Evolutionary conservation across 73 alveolate species (phyloP).

Genomic region (Blepharisma japonicum): DNA sequence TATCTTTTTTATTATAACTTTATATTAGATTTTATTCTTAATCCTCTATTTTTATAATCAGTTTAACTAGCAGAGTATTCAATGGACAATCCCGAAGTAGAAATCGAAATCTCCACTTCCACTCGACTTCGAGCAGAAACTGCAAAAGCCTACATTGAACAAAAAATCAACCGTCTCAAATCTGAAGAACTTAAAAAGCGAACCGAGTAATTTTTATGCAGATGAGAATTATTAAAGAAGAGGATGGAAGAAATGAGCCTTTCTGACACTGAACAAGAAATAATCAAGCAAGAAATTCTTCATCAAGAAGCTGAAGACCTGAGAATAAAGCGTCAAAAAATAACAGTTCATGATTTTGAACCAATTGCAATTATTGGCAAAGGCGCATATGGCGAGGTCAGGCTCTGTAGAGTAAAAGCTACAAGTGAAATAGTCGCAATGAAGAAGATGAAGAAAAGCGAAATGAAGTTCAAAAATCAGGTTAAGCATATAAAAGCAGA

Average conservation of each 20-base stretch:
- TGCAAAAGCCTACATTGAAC: conserved; percentile 52
- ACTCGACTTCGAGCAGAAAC: conserved; percentile 42
- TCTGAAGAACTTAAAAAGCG: conserved; percentile 30
- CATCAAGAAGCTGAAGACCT: conserved; percentile 43
- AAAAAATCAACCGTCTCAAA: conserved; percentile 38
- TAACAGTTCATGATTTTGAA: conserved; percentile 43
- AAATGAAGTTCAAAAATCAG: conserved; percentile 64
- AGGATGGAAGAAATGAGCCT: too few relatives aligned
- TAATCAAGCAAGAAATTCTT: conserved; percentile 55
- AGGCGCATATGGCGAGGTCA: conserved; percentile 87
- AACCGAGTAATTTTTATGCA: too few relatives aligned
- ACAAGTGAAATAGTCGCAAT: conserved; percentile 53
- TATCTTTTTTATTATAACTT: too few relatives aligned
- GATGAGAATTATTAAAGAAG: too few relatives aligned
- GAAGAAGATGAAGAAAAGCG: conserved; percentile 64
- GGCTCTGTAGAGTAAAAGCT: conserved; percentile 51
- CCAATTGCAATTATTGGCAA: conserved; percentile 67
- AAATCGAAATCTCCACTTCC: too few relatives aligned
- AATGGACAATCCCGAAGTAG: too few relatives aligned
- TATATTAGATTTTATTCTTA: too few relatives aligned
- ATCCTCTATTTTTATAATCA: too few relatives aligned
- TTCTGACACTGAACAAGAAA: conserved; percentile 41
- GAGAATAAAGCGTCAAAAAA: too few relatives aligned
- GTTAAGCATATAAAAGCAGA: conserved; percentile 64
- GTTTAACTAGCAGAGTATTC: too few relatives aligned